Evolutionary conservation across 805 yeast species (phyloP), one percentile per base, ranked within the genome.

Genomic region (Lachancea lanzarotensis): DNA sequence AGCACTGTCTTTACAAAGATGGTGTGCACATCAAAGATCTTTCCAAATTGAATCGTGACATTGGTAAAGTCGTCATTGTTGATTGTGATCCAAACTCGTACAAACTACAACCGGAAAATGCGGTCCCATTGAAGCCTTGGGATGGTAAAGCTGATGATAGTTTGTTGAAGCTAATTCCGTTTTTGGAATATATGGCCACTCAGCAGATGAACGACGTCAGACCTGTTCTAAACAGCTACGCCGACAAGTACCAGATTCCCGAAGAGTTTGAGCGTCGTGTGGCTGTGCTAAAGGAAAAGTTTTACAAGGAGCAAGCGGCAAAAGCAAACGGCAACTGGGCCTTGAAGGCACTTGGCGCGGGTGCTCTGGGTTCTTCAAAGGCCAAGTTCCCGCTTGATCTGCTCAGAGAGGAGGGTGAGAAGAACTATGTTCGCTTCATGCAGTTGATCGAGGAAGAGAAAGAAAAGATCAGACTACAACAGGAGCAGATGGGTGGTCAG

Each of bases 181-280:
- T 93, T 70, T 78, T 93, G 55, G 99, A 93, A 70, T 93, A 86
- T 70, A 69, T 93, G 49, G 98, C 96, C 13, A 85, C 95, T 13
- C 95, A 88, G 66, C 73, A 70, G 52, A 73, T 85, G 56, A 78
- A 78, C 65, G 98, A 93, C 66, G 93, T 93, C 45, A 85, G 97
- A 69, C 95, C 95, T 27, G 78, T 89, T 30, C 71, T 95, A 55
- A 72, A 75, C 51, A 78, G 95, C 7, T 93, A 81, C 69, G 65
- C 73, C 30, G 85, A 81, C 60, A 80, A 80, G 61, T 64, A 71
- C 45, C 66, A 81, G 36, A 78, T 91, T 43, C 80, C 93, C 10
- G 80, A 75, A 43, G 98, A 90, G 65, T 93, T 85, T 62, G 76
- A 80, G 42, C 73, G 75, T 45, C 82, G 97, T 69, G 98, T 90